Base-by-base conservation (phyloP, 805 yeast genomes). In the Wickerhamiella lipophila region DNA sequence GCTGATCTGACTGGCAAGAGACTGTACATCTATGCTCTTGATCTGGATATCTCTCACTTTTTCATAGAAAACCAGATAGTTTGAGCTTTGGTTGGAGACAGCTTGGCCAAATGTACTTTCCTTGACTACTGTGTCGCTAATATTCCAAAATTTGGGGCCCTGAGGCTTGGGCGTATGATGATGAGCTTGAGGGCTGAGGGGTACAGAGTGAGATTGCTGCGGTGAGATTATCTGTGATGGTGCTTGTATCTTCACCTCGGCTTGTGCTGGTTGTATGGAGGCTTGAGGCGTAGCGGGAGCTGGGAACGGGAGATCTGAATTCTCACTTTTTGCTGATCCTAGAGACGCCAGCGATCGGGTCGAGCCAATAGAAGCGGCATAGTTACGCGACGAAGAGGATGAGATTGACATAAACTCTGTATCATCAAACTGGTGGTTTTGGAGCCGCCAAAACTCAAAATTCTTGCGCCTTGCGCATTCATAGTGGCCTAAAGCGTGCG, bases 401-500 rank as follows among this genome's bases (percentile, higher is more conserved):
- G 43, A 12, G 36, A 18, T 16, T 26, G 27, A 32, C 9, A 36
- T 16, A 18, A n/a, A 39, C 7, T 18, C 27, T 36, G 15, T 5
- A 29, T 44, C 47, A n/a, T 35, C 32, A 16, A 36, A 45, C 27
- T 26, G 35, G 29, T 25, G 22, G 27, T 13, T 21, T 6, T 38
- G 44, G 6, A 30, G 40, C 13, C 27, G 16, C 64, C 64, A 60
- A 52, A 55, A 58, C 7, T 38, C 47, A 29, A 56, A 51, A 49
- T 63, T 59, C 60, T 87, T 88, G 43, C 77, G 78, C 53, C 83
- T 79, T 61, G 77, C 85, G 57, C 95, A 84, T 58, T 88, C 95
- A 61, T 87, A 88, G 60, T 88, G 97, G 1, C 97, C 97, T 40
- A 78, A 75, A 18, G 79, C 73, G 63, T 88, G 96, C 1, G 89